phyloP scores from a whole-genome alignment of 2,329 filamentous ascomycete species.

The Aspergillus eucalypticola region DNA sequence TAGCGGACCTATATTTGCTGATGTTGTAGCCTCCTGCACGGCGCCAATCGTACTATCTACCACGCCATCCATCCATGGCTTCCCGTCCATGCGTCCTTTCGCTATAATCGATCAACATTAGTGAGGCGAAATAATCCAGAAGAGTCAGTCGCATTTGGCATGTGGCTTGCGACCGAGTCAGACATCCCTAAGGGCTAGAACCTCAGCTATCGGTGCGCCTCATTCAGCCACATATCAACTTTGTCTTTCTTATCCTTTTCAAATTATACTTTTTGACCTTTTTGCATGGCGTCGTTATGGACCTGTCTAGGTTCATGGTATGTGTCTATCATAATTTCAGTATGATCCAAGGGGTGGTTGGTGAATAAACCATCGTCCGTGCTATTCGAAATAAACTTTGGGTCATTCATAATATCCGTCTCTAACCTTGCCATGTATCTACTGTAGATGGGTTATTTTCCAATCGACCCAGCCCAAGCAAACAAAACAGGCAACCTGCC shows the following conservation, averaged over 20 bases:
- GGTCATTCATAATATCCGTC: neutral
- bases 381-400: neutral
- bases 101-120: neutral
- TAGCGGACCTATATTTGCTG: too few relatives aligned
- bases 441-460: too few relatives aligned
- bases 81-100: conserved; percentile 8
- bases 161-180: conserved; percentile 17
- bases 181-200: neutral
- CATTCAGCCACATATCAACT: neutral
- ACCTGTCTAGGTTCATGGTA: neutral
- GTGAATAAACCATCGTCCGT: neutral
- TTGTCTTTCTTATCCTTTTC: neutral
- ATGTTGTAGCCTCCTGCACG: too few relatives aligned
- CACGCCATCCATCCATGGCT: conserved; percentile 5
- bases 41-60: neutral
- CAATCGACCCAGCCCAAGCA: too few relatives aligned
- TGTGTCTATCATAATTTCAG: neutral
- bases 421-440: neutral
- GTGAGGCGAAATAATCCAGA: neutral
- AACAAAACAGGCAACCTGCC: neutral
- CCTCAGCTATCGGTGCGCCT: neutral
- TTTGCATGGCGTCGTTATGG: neutral
- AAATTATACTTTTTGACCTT: too few relatives aligned
- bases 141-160: conserved; percentile 11
- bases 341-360: too few relatives aligned